A percentile compares a stretch with the other conserved stretches of the same genome.
Evolutionary conservation across 495 filamentous ascomycete genomes (phyloP).

Genomic region (Platismatia glauca): DNA sequence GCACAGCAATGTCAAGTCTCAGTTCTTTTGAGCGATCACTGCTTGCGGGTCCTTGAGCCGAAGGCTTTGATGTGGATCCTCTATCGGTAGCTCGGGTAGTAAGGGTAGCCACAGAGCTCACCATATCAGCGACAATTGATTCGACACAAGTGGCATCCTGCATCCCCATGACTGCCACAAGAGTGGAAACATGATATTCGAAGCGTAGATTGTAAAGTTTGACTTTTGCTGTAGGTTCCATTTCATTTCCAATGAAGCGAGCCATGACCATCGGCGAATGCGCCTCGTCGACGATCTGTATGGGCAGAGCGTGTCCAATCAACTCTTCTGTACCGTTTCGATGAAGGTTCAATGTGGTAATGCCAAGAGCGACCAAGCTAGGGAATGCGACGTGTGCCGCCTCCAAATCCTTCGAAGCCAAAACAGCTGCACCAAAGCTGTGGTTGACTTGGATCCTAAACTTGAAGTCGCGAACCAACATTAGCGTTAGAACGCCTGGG

Average conservation of each 20-base stretch:
- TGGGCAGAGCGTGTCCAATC: conserved; percentile 43
- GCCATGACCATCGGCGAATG: conserved; percentile 52
- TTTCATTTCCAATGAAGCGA: conserved; percentile 84
- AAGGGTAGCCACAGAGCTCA: conserved; percentile 69
- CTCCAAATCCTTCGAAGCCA: conserved; percentile 52
- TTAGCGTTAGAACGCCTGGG: conserved; percentile 74
- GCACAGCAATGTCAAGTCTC: conserved; percentile 63
- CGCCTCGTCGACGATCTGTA: conserved; percentile 13
- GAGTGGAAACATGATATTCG: conserved; percentile 75
- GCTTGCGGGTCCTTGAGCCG: conserved; percentile 20
- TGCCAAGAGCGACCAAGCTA: conserved; percentile 63
- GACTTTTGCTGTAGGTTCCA: conserved; percentile 81
- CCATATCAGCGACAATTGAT: conserved; percentile 65
- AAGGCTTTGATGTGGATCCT: conserved; percentile 17
- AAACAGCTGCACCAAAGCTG: conserved; percentile 54
- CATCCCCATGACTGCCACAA: conserved; percentile 69
- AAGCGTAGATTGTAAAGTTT: conserved; percentile 71
- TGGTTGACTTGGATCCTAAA: conserved; percentile 50
- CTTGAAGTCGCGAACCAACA: conserved; percentile 53
- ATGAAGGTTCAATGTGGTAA: conserved; percentile 48
- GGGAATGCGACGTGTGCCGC: conserved; percentile 80
- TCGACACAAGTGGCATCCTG: conserved; percentile 59
- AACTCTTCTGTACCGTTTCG: conserved; percentile 66
- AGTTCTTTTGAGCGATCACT: conserved; percentile 36
- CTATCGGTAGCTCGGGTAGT: conserved; percentile 43